These are phyloP conservation scores for Clarireedia paspali DNA, from an alignment of 2,329 filamentous ascomycete species.

Conservation along the genomic window DNA sequence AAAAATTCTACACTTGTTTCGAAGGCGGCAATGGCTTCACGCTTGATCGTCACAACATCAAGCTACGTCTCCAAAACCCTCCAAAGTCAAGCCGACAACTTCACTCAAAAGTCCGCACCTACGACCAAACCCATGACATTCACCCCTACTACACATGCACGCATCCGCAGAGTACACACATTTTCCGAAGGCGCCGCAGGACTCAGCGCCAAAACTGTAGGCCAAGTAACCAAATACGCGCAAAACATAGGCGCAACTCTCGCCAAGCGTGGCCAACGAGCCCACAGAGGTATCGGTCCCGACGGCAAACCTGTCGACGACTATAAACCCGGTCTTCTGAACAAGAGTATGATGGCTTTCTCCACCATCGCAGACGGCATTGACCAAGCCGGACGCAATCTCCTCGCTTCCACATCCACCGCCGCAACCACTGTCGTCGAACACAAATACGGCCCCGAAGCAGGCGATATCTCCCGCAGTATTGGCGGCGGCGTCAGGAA, in stretches of 20 bases:
- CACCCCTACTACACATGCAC: constrained; percentile 72
- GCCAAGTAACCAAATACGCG: constrained; percentile 72
- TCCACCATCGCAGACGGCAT: constrained; percentile 91
- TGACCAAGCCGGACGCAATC: constrained; percentile 72
- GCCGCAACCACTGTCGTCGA: constrained; percentile 81
- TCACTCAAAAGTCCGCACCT: constrained; percentile 74
- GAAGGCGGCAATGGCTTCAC: constrained; percentile 79
- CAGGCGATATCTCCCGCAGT: constrained; percentile 66
- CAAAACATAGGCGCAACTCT: constrained; percentile 82
- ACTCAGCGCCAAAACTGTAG: constrained; percentile 78
- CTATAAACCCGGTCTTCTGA: constrained; percentile 87
- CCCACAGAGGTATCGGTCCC: constrained; percentile 55
- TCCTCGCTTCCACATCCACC: constrained; percentile 65
- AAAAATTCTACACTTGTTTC: constrained; percentile 79
- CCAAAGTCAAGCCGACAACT: constrained; percentile 68
- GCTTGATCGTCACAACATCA: constrained; percentile 84
- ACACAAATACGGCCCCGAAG: constrained; percentile 85
- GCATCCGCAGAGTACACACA: constrained; percentile 83
- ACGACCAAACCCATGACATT: constrained; percentile 79
- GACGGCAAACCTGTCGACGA: constrained; percentile 52
- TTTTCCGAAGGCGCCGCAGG: constrained; percentile 73
- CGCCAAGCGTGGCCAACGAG: constrained; percentile 53
- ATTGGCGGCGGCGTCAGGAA: constrained; percentile 89
- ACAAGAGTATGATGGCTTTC: constrained; percentile 95
- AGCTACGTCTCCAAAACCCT: constrained; percentile 71